A percentile compares a stretch with the other conserved stretches of the same genome.
Conservation (phyloP, 192 early-diverging fungal genomes). For the Allomyces macrogynus region DNA sequence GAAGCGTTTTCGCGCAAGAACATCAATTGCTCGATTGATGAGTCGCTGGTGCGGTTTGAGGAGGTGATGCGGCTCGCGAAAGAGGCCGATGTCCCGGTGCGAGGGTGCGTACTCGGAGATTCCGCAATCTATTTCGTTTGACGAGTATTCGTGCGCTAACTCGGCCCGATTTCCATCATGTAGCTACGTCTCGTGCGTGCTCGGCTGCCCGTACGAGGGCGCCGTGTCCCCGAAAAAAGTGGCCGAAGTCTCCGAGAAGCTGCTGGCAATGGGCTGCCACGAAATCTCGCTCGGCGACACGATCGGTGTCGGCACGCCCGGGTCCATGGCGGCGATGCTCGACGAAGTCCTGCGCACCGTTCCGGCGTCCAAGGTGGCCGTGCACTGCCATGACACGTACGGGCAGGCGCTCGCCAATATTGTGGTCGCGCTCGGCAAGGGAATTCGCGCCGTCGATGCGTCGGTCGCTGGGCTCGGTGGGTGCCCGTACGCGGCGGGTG, state of each 20-base stretch:
- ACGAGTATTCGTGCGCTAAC: background rate
- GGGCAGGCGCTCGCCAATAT: slow-evolving; percentile 92
- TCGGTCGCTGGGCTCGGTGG: slow-evolving; percentile 86
- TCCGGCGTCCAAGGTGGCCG: slow-evolving; percentile 54
- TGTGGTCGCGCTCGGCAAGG: slow-evolving; percentile 19
- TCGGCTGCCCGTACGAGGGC: slow-evolving; percentile 89
- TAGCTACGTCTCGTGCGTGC: slow-evolving; percentile 74
- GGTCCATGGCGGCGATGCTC: slow-evolving; percentile 42
- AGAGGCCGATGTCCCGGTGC: slow-evolving; percentile 39
- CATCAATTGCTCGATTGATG: slow-evolving; percentile 75
- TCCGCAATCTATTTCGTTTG: slow-evolving; percentile 1
- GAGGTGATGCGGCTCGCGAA: slow-evolving; percentile 41
- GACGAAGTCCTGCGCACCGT: slow-evolving; percentile 44
- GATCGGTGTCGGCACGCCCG: slow-evolving; percentile 63
- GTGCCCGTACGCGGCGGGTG: slow-evolving; percentile 90
- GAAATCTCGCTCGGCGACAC: slow-evolving; percentile 93
- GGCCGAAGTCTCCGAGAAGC: slow-evolving; percentile 42
- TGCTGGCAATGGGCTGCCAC: slow-evolving; percentile 84
- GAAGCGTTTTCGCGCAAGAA: slow-evolving; percentile 79
- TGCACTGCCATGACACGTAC: slow-evolving; percentile 96
- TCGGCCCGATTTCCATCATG: background rate
- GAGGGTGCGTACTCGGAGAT: slow-evolving; percentile 27
- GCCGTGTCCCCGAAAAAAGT: slow-evolving; percentile 43
- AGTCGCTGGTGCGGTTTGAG: slow-evolving; percentile 53
- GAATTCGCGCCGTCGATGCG: slow-evolving; percentile 80